These are phyloP conservation scores for Pichia sp. DNA, from an alignment of 1,139 yeast species.

Conservation along the genomic window DNA sequence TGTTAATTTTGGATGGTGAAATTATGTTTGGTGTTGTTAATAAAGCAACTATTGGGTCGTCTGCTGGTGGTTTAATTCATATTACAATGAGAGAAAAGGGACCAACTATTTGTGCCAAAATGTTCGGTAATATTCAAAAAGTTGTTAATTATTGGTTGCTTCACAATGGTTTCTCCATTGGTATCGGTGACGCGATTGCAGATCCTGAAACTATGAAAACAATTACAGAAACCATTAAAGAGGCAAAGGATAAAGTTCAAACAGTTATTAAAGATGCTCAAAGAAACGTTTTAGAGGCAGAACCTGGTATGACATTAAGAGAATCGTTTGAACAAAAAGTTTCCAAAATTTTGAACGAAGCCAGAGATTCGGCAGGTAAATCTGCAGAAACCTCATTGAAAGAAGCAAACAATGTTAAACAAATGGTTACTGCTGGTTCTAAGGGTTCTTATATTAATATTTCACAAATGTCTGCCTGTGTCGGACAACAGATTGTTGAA, in stretches of 20 bases:
- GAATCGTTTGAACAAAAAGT: slow-evolving; percentile 98
- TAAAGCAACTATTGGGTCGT: slow-evolving; percentile 96
- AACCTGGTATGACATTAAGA: slow-evolving; percentile 99
- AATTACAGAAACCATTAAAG: slow-evolving; percentile 86
- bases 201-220: slow-evolving; percentile 94
- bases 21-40: slow-evolving; percentile 96
- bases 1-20: slow-evolving; percentile 88
- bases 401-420: slow-evolving; percentile 92
- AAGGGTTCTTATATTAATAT: slow-evolving; percentile 98
- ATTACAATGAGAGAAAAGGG: slow-evolving; percentile 98
- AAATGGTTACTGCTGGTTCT: slow-evolving; percentile 98
- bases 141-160: slow-evolving; percentile 95
- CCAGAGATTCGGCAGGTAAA: slow-evolving; percentile 99
- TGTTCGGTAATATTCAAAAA: slow-evolving; percentile 89
- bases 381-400: slow-evolving; percentile 95
- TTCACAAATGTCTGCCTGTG: slow-evolving; percentile 99
- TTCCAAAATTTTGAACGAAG: slow-evolving; percentile 90
- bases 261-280: slow-evolving; percentile 91
- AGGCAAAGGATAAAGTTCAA: slow-evolving; percentile 89
- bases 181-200: slow-evolving; percentile 99
- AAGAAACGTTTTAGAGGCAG: slow-evolving; percentile 78
- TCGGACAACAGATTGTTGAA: slow-evolving; percentile 98
- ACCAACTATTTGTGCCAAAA: slow-evolving; percentile 78
- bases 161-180: slow-evolving; percentile 96
- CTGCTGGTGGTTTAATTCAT: slow-evolving; percentile 96